Percentiles rank a stretch among this genome's conserved stretches.
Conservation (phyloP, 2,329 filamentous ascomycete genomes). For the Colletotrichum destructivum region DNA sequence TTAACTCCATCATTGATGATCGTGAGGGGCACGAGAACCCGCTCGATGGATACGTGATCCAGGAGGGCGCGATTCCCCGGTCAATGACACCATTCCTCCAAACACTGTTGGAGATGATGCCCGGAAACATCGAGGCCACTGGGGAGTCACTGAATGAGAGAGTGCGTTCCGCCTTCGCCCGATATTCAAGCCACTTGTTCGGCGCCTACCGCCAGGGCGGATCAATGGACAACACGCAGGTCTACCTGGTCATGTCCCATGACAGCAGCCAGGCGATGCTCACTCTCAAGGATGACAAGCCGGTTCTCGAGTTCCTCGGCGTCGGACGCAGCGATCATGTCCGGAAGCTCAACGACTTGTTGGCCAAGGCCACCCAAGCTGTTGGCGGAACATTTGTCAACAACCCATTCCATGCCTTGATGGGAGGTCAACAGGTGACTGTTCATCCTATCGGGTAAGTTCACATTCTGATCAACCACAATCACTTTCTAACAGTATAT, state of each 20-base stretch:
- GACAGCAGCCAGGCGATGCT: conserved; percentile 76
- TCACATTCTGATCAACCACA: conserved; percentile 6
- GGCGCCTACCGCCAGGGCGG: conserved; percentile 71
- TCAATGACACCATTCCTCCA: conserved; percentile 71
- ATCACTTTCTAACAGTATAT: conserved; percentile 41
- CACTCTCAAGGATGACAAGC: conserved; percentile 72
- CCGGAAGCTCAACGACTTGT: conserved; percentile 64
- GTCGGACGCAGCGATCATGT: conserved; percentile 71
- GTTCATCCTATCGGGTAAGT: conserved; percentile 75
- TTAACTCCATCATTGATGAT: conserved; percentile 75
- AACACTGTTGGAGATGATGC: conserved; percentile 68
- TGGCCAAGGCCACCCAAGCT: conserved; percentile 68
- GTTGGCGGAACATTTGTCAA: conserved; percentile 74
- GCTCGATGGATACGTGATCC: conserved; percentile 74
- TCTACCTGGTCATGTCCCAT: conserved; percentile 78
- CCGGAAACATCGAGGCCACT: conserved; percentile 59
- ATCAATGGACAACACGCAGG: conserved; percentile 72
- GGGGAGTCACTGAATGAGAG: conserved; percentile 57
- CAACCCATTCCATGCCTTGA: conserved; percentile 70
- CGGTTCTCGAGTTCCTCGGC: conserved; percentile 72
- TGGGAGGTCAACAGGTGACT: conserved; percentile 72
- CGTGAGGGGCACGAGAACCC: conserved; percentile 66
- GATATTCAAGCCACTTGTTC: conserved; percentile 67
- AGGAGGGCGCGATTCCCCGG: conserved; percentile 74
- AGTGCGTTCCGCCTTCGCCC: conserved; percentile 63